phyloP scores from a whole-genome alignment of 1,139 yeast species.

The Hyphopichia khmerensis region DNA sequence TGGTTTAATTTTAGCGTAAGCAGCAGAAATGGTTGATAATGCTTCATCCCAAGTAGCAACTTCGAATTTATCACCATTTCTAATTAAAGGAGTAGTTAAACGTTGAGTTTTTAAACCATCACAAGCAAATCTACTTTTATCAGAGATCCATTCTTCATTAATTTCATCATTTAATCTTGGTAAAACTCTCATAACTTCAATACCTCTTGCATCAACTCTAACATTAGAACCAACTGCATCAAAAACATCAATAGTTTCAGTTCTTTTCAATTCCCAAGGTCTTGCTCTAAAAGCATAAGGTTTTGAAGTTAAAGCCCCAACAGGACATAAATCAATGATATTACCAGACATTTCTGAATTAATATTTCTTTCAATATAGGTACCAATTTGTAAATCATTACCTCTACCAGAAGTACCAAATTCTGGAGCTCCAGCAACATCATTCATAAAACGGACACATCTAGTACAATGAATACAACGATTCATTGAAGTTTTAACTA shows the following conservation, averaged over 20 bases:
- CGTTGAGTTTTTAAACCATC: slow-evolving; percentile 89
- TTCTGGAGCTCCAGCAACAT: slow-evolving; percentile 92
- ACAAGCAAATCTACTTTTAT: slow-evolving; percentile 81
- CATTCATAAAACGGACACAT: slow-evolving; percentile 88
- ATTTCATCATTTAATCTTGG: slow-evolving; percentile 86
- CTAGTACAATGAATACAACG: slow-evolving; percentile 93
- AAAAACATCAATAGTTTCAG: slow-evolving; percentile 83
- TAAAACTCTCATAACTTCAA: slow-evolving; percentile 83
- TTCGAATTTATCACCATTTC: slow-evolving; percentile 68
- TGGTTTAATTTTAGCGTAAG: slow-evolving; percentile 58
- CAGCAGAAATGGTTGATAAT: slow-evolving; percentile 65
- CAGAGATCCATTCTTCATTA: slow-evolving; percentile 91
- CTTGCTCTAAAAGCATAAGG: slow-evolving; percentile 91
- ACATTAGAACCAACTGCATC: slow-evolving; percentile 84
- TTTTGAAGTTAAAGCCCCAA: slow-evolving; percentile 87
- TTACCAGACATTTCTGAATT: slow-evolving; percentile 87
- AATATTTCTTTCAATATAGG: slow-evolving; percentile 81
- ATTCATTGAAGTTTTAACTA: slow-evolving; percentile 89
- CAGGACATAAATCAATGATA: slow-evolving; percentile 87
- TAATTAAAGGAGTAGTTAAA: slow-evolving; percentile 76
- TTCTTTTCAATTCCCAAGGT: slow-evolving; percentile 92
- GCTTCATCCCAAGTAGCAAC: slow-evolving; percentile 91
- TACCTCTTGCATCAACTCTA: slow-evolving; percentile 84
- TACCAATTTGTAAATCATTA: slow-evolving; percentile 89
- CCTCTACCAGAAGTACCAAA: slow-evolving; percentile 90